These are phyloP conservation scores for Globisporangium ultimum DNA, from an alignment of 352 stramenopile genomes.

Conservation along the genomic window DNA sequence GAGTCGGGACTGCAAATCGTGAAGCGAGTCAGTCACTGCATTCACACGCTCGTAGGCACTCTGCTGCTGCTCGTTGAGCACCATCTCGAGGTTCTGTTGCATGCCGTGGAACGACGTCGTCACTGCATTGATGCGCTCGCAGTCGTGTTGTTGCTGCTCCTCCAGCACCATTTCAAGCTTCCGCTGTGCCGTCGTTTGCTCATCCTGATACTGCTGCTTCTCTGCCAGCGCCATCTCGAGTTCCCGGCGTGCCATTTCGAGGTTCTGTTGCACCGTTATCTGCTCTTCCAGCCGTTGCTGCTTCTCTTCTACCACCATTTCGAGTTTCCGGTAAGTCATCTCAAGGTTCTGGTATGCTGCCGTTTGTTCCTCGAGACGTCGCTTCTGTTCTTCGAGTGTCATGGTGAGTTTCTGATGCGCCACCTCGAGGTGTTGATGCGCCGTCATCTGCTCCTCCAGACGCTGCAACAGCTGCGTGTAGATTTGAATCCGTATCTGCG, in stretches of 20 bases:
- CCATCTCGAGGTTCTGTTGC: conserved; percentile 1
- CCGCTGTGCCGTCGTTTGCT: no score
- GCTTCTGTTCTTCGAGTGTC: not conserved
- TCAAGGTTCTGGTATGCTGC: no score
- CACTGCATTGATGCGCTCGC: not conserved
- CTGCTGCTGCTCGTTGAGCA: not conserved
- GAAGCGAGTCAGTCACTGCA: no score
- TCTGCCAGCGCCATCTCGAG: not conserved
- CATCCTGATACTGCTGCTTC: no score
- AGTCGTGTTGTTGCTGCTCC: not conserved
- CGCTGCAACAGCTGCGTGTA: conserved; percentile 24
- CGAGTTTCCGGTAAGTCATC: no score
- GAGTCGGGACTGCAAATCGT: no score
- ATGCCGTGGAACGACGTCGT: not conserved
- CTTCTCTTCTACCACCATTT: no score
- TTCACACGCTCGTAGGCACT: not conserved
- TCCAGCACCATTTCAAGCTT: conserved; percentile 1
- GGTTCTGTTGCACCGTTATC: not conserved
- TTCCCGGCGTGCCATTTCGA: not conserved
- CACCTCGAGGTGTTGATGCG: no score
- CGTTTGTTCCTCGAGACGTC: no score
- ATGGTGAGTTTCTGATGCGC: no score
- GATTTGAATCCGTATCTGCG: conserved; percentile 18
- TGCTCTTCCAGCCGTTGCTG: no score
- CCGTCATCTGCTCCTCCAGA: no score